Evolutionary conservation across 1,139 yeast species (phyloP).

Genomic region (Kodamaea fungicola): DNA sequence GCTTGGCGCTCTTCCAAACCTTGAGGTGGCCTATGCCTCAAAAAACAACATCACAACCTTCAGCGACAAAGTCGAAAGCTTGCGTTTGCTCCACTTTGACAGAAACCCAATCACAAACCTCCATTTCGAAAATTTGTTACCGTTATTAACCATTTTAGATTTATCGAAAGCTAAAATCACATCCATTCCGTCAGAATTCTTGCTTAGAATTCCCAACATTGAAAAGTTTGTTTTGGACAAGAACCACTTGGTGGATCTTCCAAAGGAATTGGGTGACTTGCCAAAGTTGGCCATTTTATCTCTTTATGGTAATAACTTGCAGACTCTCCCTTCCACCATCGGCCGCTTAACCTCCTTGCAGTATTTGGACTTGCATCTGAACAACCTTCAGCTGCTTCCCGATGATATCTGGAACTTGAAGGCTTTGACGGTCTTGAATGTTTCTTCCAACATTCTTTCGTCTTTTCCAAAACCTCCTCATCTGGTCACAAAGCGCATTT

Average conservation of each 20-base stretch:
- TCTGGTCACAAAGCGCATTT: conserved; percentile 32
- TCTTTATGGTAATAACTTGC: conserved; percentile 70
- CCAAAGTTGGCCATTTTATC: conserved; percentile 63
- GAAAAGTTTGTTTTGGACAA: conserved; percentile 77
- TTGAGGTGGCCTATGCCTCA: conserved; percentile 72
- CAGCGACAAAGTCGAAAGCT: conserved; percentile 55
- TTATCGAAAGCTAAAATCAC: conserved; percentile 81
- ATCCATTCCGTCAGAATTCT: conserved; percentile 62
- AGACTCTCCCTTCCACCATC: conserved; percentile 66
- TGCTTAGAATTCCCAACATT: conserved; percentile 59
- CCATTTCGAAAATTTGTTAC: conserved; percentile 54
- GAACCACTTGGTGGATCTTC: conserved; percentile 77
- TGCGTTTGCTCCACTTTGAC: conserved; percentile 53
- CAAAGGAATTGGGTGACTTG: conserved; percentile 63
- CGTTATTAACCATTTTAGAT: conserved; percentile 67
- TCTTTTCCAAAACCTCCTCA: conserved; percentile 60
- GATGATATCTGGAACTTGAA: conserved; percentile 64
- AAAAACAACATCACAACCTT: conserved; percentile 77
- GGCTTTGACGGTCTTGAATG: conserved; percentile 58
- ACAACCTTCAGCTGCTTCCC: conserved; percentile 73
- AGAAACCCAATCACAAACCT: conserved; percentile 78
- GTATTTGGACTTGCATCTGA: conserved; percentile 78
- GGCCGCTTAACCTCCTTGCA: conserved; percentile 60
- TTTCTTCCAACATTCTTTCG: conserved; percentile 75
- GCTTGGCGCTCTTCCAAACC: conserved; percentile 57